Evolutionary conservation across 2,329 filamentous ascomycete species (phyloP), one percentile per base, ranked within the genome.

Genomic region (Phialophora tarda): DNA sequence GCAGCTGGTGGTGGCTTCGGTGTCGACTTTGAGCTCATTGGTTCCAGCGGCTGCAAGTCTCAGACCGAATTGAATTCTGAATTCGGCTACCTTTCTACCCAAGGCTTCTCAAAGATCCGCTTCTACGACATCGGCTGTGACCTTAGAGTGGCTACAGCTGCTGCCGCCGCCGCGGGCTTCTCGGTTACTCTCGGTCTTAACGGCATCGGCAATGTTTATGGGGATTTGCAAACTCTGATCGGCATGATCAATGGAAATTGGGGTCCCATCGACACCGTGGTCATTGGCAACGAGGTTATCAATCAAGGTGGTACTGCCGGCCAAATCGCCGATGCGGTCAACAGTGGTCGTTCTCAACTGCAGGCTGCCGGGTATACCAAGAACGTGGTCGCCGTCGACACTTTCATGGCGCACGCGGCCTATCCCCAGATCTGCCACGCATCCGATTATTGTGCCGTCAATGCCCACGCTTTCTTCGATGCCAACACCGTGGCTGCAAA

Each of bases 381-480:
- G 2, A 86, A 87, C 1, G 87, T 96, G 32, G 91, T 93, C 44
- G 88, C 90, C 0, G 91, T 94, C 55, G 93, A 97, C 75, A 94
- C 91, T 0, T 91, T 91, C 73, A 83, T 86, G 24, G 88, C 89
- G 4, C 83, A 88, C n/a, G 80, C 88, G 56, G 78, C 81, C 59
- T 85, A 94, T 72, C 89, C 89, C 0, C 80, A 85, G 59, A 83
- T 97, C 56, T 96, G 92, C 79, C 77, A 87, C 28, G 83, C 82
- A 54, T 91, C 90, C 0, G 92, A 96, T 74, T 91, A 91, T 79
- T 92, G 89, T 74, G 90, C 91, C 17, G 86, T 90, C 75, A 96
- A 97, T 78, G 86, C 88, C 71, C 92, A 96, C 77, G 86, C 92
- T 12, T 96, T 93, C 84, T 96, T 95, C 77, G 90, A 96, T 72